A percentile compares a stretch with the other conserved stretches of the same genome.
Evolutionary conservation across 257 asterid species (phyloP).

Genomic region (Gynochthodes officinalis): DNA sequence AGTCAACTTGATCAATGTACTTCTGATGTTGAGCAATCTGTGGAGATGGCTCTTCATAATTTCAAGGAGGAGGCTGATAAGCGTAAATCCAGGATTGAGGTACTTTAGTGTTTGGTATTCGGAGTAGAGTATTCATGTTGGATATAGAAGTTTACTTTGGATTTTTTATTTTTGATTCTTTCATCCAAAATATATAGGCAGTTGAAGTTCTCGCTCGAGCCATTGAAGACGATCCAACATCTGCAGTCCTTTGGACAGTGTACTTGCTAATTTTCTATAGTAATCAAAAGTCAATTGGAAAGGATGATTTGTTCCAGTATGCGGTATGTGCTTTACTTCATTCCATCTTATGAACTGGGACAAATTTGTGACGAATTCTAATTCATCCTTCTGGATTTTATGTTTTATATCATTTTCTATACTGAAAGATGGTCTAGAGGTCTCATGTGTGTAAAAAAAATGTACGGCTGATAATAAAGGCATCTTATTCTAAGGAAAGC

Average conservation of each 20-base stretch:
- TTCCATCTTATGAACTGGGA: background rate
- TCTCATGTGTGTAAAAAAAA: background rate
- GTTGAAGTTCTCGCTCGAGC: constrained; percentile 40
- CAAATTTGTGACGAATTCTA: background rate
- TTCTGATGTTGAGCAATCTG: constrained; percentile 31
- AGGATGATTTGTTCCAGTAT: constrained; percentile 37
- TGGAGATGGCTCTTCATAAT: constrained; percentile 42
- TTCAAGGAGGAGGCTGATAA: constrained; percentile 35
- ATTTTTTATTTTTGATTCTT: constrained; percentile 10
- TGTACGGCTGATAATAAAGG: background rate
- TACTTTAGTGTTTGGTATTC: constrained; percentile 6
- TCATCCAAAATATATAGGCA: constrained; percentile 28
- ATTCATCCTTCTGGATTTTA: background rate
- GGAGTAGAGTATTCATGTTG: constrained; percentile 1
- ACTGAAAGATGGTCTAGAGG: constrained; percentile 1
- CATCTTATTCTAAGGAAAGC: background rate
- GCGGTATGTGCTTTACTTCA: constrained; percentile 32
- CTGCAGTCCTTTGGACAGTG: constrained; percentile 41
- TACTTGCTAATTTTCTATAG: constrained; percentile 43
- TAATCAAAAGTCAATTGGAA: constrained; percentile 38
- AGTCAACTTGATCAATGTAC: constrained; percentile 21
- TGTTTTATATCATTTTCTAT: background rate
- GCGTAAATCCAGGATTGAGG: constrained; percentile 34
- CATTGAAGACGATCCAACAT: constrained; percentile 36
- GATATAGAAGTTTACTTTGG: constrained; percentile 7